A percentile compares a stretch with the other conserved stretches of the same genome.
Conservation (phyloP, 495 filamentous ascomycete genomes). For the Friedmanniomyces simplex region DNA sequence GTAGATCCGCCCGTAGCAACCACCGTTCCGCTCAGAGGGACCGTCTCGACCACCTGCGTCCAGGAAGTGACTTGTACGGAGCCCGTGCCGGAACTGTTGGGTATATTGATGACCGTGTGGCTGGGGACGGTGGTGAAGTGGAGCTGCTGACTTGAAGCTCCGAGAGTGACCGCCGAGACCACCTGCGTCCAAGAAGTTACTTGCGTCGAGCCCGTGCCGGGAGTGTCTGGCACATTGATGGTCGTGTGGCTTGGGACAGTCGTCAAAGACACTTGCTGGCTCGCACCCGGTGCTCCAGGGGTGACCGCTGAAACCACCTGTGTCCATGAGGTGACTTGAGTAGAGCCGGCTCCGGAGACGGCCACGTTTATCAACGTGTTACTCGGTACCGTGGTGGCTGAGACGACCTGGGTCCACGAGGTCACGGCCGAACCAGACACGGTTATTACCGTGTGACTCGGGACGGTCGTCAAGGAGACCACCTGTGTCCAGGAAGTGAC, state of each 20-base stretch:
- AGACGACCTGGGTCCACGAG: background rate
- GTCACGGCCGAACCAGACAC: background rate
- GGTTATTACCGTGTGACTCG: background rate
- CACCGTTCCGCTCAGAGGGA: background rate
- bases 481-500: background rate
- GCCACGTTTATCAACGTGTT: background rate
- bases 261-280: background rate
- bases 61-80: background rate
- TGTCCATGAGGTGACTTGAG: background rate
- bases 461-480: background rate
- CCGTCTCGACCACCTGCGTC: background rate
- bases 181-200: background rate
- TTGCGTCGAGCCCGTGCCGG: background rate
- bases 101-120: background rate
- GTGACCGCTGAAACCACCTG: background rate
- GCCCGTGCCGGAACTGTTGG: background rate
- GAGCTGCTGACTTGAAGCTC: background rate
- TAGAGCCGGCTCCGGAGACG: background rate
- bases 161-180: background rate
- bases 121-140: background rate
- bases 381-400: background rate
- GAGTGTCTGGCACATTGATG: background rate
- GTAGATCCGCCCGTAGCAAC: background rate
- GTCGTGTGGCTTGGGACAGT: background rate
- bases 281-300: background rate